phyloP scores from a whole-genome alignment of 306 rosid species.

The Biancaea sappan region DNA sequence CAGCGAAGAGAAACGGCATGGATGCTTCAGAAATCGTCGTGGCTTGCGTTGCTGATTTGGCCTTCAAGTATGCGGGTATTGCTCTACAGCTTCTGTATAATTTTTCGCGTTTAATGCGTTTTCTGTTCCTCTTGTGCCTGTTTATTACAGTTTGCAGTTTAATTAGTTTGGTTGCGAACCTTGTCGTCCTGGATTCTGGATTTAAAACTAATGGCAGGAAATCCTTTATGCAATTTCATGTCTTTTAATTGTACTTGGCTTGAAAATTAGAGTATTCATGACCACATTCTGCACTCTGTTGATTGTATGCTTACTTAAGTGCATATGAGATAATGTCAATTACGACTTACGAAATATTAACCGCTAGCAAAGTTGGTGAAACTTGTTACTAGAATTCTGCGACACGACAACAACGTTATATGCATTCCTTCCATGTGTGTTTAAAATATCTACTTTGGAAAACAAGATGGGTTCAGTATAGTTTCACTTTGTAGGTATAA shows the following conservation, averaged over 20 bases:
- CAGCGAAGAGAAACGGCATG: conserved; percentile 56
- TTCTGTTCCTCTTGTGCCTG: neutral
- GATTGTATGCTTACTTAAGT: conserved; percentile 21
- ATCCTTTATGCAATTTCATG: neutral
- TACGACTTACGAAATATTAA: neutral
- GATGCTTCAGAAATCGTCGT: conserved; percentile 72
- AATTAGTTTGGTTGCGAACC: neutral
- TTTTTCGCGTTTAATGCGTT: neutral
- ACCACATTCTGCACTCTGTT: neutral
- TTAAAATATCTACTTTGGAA: neutral
- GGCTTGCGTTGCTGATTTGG: conserved; percentile 77
- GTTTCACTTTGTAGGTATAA: neutral
- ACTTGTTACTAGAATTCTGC: neutral
- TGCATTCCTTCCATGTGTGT: neutral
- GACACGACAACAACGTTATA: neutral
- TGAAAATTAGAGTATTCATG: neutral
- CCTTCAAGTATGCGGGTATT: conserved; percentile 79
- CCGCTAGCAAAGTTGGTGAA: neutral
- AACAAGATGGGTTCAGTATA: neutral
- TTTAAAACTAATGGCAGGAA: neutral
- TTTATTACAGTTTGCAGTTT: neutral
- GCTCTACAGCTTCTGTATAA: neutral
- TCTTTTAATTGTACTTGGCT: neutral
- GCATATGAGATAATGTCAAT: conserved; percentile 8
- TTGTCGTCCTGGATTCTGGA: neutral